Conservation (phyloP, 2,329 filamentous ascomycete species). For the Aureobasidium namibiae region DNA sequence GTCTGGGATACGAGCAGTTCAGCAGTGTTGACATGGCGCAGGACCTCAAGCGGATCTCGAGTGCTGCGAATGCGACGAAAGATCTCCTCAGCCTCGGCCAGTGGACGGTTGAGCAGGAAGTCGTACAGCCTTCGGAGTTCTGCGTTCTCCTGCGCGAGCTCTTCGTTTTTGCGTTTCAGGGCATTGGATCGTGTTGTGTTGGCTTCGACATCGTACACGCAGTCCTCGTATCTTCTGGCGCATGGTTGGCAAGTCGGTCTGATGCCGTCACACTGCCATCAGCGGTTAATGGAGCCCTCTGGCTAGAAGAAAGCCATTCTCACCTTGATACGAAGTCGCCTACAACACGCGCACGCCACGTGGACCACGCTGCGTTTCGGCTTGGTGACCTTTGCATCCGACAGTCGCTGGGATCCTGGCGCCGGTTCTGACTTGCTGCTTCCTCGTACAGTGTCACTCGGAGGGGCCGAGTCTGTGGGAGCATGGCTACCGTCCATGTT, state of each 20-base stretch:
- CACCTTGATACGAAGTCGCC: constrained; percentile 11
- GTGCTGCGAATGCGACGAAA: constrained; percentile 12
- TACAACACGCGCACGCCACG: constrained; percentile 5
- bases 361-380: constrained; percentile 8
- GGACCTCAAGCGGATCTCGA: background rate
- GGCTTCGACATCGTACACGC: constrained; percentile 16
- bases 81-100: constrained; percentile 5
- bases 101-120: background rate
- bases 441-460: background rate
- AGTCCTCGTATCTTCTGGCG: constrained; percentile 2
- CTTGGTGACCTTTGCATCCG: background rate
- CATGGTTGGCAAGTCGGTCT: constrained; percentile 7
- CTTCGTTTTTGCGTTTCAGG: constrained; percentile 17
- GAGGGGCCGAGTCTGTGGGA: background rate
- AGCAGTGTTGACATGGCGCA: constrained; percentile 2
- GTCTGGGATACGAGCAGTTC: constrained; percentile 1
- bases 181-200: constrained; percentile 16
- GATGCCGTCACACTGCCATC: constrained; percentile 1
- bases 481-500: background rate
- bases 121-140: constrained; percentile 10
- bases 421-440: background rate
- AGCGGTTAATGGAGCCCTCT: background rate
- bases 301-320: background rate
- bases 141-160: constrained; percentile 14
- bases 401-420: background rate